Conservation (phyloP, 2,329 filamentous ascomycete genomes). For the Phaeosphaeriaceae sp. region DNA sequence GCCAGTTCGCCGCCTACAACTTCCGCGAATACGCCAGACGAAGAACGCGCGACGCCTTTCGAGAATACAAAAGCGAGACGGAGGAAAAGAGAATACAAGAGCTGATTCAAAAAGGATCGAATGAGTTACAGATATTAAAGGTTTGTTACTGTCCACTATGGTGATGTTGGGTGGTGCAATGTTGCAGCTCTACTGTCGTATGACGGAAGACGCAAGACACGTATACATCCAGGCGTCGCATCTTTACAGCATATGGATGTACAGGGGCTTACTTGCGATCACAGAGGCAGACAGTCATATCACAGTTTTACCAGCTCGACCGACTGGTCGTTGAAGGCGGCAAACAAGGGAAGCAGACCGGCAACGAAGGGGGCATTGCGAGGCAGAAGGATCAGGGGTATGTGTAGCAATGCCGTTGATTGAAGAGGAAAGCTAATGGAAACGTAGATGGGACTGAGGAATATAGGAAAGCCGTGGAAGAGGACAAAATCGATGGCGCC, state of each 20-base stretch:
- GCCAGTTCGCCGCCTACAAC: slow-evolving; percentile 92
- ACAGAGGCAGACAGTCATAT: slow-evolving; percentile 93
- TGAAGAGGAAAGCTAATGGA: slow-evolving; percentile 11
- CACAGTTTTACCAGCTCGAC: slow-evolving; percentile 93
- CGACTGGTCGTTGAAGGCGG: slow-evolving; percentile 90
- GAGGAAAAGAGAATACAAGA: slow-evolving; percentile 84
- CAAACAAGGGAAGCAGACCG: slow-evolving; percentile 76
- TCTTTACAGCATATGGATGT: slow-evolving; percentile 1
- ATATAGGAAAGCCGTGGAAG: slow-evolving; percentile 7
- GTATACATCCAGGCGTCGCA: background rate
- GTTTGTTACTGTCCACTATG: slow-evolving; percentile 58
- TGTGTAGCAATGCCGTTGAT: slow-evolving; percentile 40
- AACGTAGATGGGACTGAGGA: slow-evolving; percentile 27
- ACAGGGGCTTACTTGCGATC: slow-evolving; percentile 46
- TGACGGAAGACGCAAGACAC: too few relatives aligned
- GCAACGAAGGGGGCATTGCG: slow-evolving; percentile 68
- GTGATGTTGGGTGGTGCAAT: background rate
- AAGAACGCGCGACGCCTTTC: slow-evolving; percentile 88
- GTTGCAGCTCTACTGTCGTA: too few relatives aligned
- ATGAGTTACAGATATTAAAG: slow-evolving; percentile 89
- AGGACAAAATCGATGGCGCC: background rate
- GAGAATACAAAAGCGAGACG: slow-evolving; percentile 74
- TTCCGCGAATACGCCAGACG: slow-evolving; percentile 96
- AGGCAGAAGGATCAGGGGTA: slow-evolving; percentile 83
- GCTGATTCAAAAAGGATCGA: slow-evolving; percentile 84